Base-by-base conservation (phyloP, 192 early-diverging fungal species). In the Physocladia obscura region DNA sequence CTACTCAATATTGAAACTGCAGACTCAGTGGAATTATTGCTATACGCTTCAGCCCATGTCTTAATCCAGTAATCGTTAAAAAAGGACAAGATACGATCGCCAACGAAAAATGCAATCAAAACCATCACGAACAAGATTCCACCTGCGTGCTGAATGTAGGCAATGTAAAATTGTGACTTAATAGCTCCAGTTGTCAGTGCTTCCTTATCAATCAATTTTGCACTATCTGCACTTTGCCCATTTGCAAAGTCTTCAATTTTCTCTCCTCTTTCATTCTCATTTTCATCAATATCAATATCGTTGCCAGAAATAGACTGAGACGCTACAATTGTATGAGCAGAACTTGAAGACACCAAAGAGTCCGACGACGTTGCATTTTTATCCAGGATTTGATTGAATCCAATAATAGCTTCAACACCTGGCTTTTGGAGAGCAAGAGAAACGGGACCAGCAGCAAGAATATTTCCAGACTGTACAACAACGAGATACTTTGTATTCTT, bases 71-170 rank as follows among this genome's bases (percentile, higher is more conserved):
- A 74, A 59, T 74, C 73, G 35, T 64, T 73, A 40, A 67, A 78
- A 30, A 83, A 57, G 50, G 61, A 65, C 3, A 67, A 50, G 3
- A 21, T 15, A 29, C 71, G 59, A 26, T 64, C 73, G 21, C 61
- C 24, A 32, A 76, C 3, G n/a, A 76, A 55, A 26, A 61, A 49
- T 31, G 67, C 15, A 1, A 81, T 2, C n/a, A 80, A 49, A 29
- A 54, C 21, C 6, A 50, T 1, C 8, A 75, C 31, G 54, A 81
- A 79, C 1, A 73, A 3, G 13, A 82, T 31, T 44, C 86, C 84
- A n/a, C 86, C 86, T 8, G 78, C 75, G 6, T 79, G 71, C 38
- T 21, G 26, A 24, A 84, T 55, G 56, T 84, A 87, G 5, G 35
- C 36, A 27, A 6, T 32, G 54, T 87, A 87, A 21, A 81, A 73